Evolutionary conservation across 176 grass and related monocot species (phyloP).

Genomic region (Oryza nivara): DNA sequence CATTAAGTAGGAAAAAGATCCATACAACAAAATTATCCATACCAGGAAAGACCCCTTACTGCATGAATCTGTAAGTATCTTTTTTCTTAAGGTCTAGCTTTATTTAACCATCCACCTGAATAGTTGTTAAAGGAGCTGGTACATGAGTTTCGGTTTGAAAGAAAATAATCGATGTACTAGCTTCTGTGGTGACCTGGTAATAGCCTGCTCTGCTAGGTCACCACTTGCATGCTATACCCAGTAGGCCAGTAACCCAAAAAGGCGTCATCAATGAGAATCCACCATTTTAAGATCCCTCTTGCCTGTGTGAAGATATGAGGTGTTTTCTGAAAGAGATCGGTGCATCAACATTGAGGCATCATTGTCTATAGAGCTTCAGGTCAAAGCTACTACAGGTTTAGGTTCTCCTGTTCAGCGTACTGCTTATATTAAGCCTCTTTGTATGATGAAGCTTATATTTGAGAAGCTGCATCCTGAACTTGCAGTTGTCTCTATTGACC

Average conservation of each 20-base stretch:
- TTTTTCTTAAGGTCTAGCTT: neutral
- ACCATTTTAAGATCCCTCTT: neutral
- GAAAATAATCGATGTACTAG: neutral
- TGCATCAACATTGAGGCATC: neutral
- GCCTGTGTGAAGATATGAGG: neutral
- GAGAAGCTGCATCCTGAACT: neutral
- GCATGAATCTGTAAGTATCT: neutral
- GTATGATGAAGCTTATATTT: constrained; percentile 22
- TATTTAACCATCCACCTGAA: neutral
- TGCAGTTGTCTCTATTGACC: neutral
- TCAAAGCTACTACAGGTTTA: constrained; percentile 1
- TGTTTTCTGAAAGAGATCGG: neutral
- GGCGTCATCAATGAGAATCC: neutral
- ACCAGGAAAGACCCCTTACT: neutral
- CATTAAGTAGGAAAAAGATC: neutral
- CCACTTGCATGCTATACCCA: neutral
- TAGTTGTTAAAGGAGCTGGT: neutral
- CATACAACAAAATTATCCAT: neutral
- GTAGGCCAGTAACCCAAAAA: neutral
- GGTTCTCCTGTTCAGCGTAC: neutral
- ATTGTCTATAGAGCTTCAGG: neutral
- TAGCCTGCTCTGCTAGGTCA: neutral
- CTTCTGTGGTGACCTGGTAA: neutral
- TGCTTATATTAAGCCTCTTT: constrained; percentile 7
- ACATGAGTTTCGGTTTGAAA: neutral